Evolutionary conservation across 2,329 filamentous ascomycete genomes (phyloP).

Genomic region (Curvularia eragrostidis): DNA sequence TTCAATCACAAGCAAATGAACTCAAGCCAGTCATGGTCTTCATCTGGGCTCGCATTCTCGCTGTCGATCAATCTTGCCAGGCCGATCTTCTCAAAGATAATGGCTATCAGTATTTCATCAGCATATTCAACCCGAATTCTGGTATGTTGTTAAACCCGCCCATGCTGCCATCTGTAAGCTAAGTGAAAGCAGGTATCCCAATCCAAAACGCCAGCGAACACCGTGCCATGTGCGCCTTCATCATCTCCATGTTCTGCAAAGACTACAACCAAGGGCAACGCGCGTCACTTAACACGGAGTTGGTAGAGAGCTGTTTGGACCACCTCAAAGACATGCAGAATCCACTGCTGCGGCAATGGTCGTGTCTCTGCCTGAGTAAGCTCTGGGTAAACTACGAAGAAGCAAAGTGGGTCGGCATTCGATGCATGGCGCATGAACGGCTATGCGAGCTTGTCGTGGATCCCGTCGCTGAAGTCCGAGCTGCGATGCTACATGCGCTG

Average conservation of each 20-base stretch:
- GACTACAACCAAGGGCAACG: constrained; percentile 90
- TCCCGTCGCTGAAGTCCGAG: constrained; percentile 87
- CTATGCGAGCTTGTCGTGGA: constrained; percentile 83
- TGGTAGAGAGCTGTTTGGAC: constrained; percentile 84
- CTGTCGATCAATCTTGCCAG: constrained; percentile 93
- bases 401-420: constrained; percentile 94
- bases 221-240: constrained; percentile 98
- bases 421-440: constrained; percentile 81
- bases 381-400: constrained; percentile 90
- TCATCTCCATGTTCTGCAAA: constrained; percentile 96
- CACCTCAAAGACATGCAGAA: constrained; percentile 89
- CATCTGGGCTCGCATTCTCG: constrained; percentile 95
- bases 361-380: constrained; percentile 92
- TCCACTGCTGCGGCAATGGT: constrained; percentile 90
- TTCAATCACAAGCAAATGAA: constrained; percentile 93
- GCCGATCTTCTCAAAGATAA: constrained; percentile 94
- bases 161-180: constrained; percentile 8
- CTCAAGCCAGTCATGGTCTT: constrained; percentile 99
- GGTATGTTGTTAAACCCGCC: constrained; percentile 36
- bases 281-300: constrained; percentile 87
- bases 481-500: constrained; percentile 90
- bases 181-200: constrained; percentile 64
- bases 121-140: constrained; percentile 84
- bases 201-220: constrained; percentile 91
- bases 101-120: constrained; percentile 95